phyloP scores from a whole-genome alignment of 2,329 filamentous ascomycete species.

The Sarocladium kiliense region DNA sequence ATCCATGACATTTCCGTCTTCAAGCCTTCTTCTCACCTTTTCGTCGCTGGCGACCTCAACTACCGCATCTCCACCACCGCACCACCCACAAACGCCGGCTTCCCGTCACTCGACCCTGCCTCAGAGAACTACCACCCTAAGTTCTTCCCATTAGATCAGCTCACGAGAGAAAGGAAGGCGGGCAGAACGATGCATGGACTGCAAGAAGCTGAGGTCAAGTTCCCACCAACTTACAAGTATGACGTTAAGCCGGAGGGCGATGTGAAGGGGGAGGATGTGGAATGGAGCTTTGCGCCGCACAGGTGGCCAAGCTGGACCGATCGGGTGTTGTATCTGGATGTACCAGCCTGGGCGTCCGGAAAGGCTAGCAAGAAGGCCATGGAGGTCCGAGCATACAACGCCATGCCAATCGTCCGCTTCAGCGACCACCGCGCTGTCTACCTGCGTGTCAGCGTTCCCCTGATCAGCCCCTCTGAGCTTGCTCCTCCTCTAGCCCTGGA shows the following conservation, averaged over 20 bases:
- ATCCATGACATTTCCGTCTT: constrained; percentile 64
- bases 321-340: constrained; percentile 72
- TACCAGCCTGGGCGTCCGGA: constrained; percentile 42
- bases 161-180: constrained; percentile 63
- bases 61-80: constrained; percentile 73
- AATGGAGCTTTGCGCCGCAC: constrained; percentile 73
- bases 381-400: constrained; percentile 61
- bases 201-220: constrained; percentile 66
- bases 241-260: constrained; percentile 33
- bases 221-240: constrained; percentile 95
- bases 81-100: constrained; percentile 57
- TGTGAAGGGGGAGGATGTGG: constrained; percentile 32
- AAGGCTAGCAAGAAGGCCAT: constrained; percentile 28
- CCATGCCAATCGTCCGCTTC: constrained; percentile 71
- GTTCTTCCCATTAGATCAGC: constrained; percentile 73
- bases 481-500: constrained; percentile 22
- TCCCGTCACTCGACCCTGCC: constrained; percentile 53
- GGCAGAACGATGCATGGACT: constrained; percentile 74
- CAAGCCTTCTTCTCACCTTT: constrained; percentile 68
- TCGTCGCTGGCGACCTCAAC: constrained; percentile 89
- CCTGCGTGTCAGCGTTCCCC: constrained; percentile 62
- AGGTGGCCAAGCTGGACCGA: constrained; percentile 94
- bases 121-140: constrained; percentile 57
- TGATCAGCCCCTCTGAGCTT: constrained; percentile 40
- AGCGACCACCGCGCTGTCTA: constrained; percentile 87